Evolutionary conservation across 805 yeast genomes (phyloP).

Genomic region (Schizosaccharomyces lindneri): DNA sequence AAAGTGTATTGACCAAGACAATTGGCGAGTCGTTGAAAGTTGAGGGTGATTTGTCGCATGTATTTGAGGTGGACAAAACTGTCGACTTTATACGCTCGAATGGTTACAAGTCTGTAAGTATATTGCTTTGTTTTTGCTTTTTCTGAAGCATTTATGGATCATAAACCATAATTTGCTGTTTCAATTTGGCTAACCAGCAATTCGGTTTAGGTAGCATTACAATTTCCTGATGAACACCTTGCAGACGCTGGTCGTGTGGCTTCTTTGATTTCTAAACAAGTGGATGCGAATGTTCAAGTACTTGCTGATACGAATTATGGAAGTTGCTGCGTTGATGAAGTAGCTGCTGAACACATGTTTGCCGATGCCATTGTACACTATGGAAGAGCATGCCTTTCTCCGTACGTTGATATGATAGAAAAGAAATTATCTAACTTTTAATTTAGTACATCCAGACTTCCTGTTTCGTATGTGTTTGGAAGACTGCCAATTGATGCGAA

Average conservation of each 20-base stretch:
- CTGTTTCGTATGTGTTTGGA: slow-evolving; percentile 62
- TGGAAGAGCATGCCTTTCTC: slow-evolving; percentile 82
- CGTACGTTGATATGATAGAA: slow-evolving; percentile 11
- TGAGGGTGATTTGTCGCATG: slow-evolving; percentile 18
- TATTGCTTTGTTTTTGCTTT: neutral
- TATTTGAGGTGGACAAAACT: slow-evolving; percentile 31
- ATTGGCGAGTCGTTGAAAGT: neutral
- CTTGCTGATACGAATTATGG: slow-evolving; percentile 91
- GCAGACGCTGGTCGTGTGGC: slow-evolving; percentile 55
- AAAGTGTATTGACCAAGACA: neutral
- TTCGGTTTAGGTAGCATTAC: slow-evolving; percentile 35
- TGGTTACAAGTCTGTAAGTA: slow-evolving; percentile 12
- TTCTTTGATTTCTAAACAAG: slow-evolving; percentile 15
- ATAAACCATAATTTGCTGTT: too few species aligned
- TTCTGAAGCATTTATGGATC: neutral
- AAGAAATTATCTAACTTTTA: neutral
- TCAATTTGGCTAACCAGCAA: neutral
- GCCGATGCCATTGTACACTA: slow-evolving; percentile 76
- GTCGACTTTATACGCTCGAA: slow-evolving; percentile 18
- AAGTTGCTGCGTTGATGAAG: slow-evolving; percentile 87
- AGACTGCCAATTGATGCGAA: slow-evolving; percentile 29
- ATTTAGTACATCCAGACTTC: slow-evolving; percentile 29
- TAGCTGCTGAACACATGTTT: slow-evolving; percentile 77
- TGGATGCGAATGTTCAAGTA: slow-evolving; percentile 29
- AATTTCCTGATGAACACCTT: slow-evolving; percentile 66